Base-by-base conservation (phyloP, 225 moss, liverwort and hornwort genomes). In the Antitrichia curtipendula region DNA sequence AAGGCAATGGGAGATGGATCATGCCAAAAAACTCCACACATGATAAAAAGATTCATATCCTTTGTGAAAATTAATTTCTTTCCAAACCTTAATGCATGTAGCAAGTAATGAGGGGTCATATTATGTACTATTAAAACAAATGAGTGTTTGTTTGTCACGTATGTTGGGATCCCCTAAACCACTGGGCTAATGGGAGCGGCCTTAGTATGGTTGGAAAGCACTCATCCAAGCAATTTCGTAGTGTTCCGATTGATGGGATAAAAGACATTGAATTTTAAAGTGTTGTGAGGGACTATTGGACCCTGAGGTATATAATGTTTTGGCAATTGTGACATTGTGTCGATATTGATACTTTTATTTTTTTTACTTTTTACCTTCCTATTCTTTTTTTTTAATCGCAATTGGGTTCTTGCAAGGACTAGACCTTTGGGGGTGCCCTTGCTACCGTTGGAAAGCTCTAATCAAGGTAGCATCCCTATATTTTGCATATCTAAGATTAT, bases 401-500 rank as follows among this genome's bases (percentile, higher is more conserved):
- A 66, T 66, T 22, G 1, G 23, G 1, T 22, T n/a, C 13, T 23
- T 13, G 7, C 0, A 1, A 13, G 13, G 38, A 8, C 13, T 13
- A 23, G 13, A 23, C 38, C 23, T 23, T 68, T 2, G 0, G 0
- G 2, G 4, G 1, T 38, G 6, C 7, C 7, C 19, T 68, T 68
- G 4, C 36, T 69, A 38, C 1, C 1, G 0, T 69, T 0, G 1
- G 1, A 40, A 68, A 38, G 4, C 7, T 8, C 0, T 68, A 0
- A 13, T 2, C 0, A 1, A 16, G 6, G 12, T 0, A 2, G 5
- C 1, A 0, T 13, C 4, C 1, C 2, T 23, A 12, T 38, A 0
- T 38, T 13, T 38, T 4, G 7, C 13, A 22, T 22, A 23, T 38
- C 13, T 38, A 68, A 21, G 24, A 40, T 40, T 69, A 69, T 40